Percentiles rank a stretch among this genome's conserved stretches.
Conservation (phyloP, 768 basidiomycete species). For the Pisolithus albus region DNA sequence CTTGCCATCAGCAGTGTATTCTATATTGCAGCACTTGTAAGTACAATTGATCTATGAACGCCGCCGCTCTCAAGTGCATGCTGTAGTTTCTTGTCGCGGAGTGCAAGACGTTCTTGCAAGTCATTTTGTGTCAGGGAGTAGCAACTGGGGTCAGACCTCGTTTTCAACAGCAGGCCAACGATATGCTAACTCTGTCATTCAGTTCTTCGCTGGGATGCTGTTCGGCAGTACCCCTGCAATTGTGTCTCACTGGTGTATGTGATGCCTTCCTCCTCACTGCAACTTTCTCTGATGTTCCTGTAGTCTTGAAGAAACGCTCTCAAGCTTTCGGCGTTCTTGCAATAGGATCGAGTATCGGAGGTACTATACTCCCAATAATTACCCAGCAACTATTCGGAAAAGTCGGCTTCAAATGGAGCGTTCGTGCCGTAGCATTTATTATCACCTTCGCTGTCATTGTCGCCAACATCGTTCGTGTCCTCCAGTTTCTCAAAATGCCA, state of each 20-base stretch:
- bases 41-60: constrained; percentile 28
- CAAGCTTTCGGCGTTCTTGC: constrained; percentile 52
- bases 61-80: not conserved
- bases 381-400: constrained; percentile 41
- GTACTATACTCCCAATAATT: constrained; percentile 54
- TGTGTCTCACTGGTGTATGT: constrained; percentile 21
- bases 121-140: constrained; percentile 22
- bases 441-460: constrained; percentile 42
- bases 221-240: constrained; percentile 18
- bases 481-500: constrained; percentile 13
- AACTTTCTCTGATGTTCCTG: not conserved
- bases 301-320: constrained; percentile 2
- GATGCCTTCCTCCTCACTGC: not conserved
- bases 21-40: constrained; percentile 1
- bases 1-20: constrained; percentile 2
- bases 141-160: constrained; percentile 15
- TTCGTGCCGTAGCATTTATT: constrained; percentile 60
- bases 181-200: not conserved
- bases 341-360: constrained; percentile 56
- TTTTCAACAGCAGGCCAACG: not conserved
- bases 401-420: constrained; percentile 64
- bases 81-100: constrained; percentile 19
- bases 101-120: constrained; percentile 23
- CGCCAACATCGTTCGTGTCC: constrained; percentile 37
- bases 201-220: constrained; percentile 19